These are phyloP conservation scores for Pseudotsuga menziesii DNA, from an alignment of 75 land plant genomes.

Conservation along the genomic window DNA sequence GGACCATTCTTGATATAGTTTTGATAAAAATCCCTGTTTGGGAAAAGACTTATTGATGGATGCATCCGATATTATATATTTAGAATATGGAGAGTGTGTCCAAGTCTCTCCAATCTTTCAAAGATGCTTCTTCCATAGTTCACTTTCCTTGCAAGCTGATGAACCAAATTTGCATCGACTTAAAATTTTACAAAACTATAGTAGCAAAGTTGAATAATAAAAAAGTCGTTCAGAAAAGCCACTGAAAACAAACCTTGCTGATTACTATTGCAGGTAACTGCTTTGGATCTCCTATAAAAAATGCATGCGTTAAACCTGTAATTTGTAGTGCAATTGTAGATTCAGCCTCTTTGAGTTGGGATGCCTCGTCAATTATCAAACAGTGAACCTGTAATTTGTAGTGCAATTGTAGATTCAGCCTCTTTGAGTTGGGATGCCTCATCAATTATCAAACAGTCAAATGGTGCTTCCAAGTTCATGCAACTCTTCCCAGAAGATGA, in stretches of 20 bases:
- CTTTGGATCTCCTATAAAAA: slow-evolving; percentile 90
- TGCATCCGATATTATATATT: slow-evolving; percentile 94
- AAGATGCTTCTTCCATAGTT: slow-evolving; percentile 84
- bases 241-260: slow-evolving; percentile 24
- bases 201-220: too few relatives aligned
- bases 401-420: too few relatives aligned
- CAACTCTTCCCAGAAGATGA: slow-evolving; percentile 34
- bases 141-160: slow-evolving; percentile 53
- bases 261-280: slow-evolving; percentile 97
- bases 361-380: slow-evolving; percentile 99
- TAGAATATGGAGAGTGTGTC: slow-evolving; percentile 81
- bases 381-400: too few relatives aligned
- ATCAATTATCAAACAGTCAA: slow-evolving; percentile 92
- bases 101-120: slow-evolving; percentile 83
- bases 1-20: slow-evolving; percentile 44
- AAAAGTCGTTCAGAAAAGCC: too few relatives aligned
- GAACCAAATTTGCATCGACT: too few relatives aligned
- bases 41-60: slow-evolving; percentile 86
- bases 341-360: slow-evolving; percentile 39
- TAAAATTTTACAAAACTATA: too few relatives aligned
- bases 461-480: not conserved
- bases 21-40: slow-evolving; percentile 90
- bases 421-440: too few relatives aligned
- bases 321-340: not conserved
- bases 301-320: not conserved